Evolutionary conservation across 805 yeast species (phyloP).

Genomic region (Schwanniomyces sp.): DNA sequence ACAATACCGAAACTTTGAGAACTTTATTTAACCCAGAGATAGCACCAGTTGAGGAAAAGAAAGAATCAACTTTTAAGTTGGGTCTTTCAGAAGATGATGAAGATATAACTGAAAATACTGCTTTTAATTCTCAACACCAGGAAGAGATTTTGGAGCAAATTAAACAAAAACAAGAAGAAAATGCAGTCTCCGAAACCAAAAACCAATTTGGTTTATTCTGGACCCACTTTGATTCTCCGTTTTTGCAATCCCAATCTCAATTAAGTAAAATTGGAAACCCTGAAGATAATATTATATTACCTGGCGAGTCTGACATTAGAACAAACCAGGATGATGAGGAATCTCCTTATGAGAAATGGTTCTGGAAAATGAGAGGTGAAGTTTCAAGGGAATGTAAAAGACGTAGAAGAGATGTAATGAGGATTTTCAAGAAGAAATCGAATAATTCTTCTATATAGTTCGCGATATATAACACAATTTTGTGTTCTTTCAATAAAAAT

Average conservation of each 20-base stretch:
- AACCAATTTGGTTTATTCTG: conserved; percentile 63
- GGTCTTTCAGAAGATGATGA: conserved; percentile 43
- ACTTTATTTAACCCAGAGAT: conserved; percentile 51
- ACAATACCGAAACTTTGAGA: conserved; percentile 54
- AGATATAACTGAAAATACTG: conserved; percentile 43
- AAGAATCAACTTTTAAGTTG: conserved; percentile 36
- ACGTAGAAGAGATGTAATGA: conserved; percentile 69
- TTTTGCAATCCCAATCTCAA: conserved; percentile 81
- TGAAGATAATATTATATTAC: conserved; percentile 29
- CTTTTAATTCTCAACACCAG: conserved; percentile 18
- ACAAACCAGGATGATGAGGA: conserved; percentile 30
- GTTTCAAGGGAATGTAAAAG: conserved; percentile 74
- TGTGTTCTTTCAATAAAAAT: neutral
- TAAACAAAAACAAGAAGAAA: conserved; percentile 19
- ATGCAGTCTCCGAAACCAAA: neutral
- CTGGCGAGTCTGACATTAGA: conserved; percentile 36
- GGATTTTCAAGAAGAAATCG: conserved; percentile 52
- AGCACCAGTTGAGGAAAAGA: neutral
- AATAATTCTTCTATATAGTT: neutral
- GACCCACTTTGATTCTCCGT: conserved; percentile 82
- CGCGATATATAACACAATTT: neutral
- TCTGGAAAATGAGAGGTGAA: conserved; percentile 81
- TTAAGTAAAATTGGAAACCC: conserved; percentile 53
- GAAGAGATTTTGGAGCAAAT: conserved; percentile 28
- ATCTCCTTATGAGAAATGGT: conserved; percentile 66